phyloP scores from a whole-genome alignment of 257 asterid genomes.

The Lycium ferocissimum region DNA sequence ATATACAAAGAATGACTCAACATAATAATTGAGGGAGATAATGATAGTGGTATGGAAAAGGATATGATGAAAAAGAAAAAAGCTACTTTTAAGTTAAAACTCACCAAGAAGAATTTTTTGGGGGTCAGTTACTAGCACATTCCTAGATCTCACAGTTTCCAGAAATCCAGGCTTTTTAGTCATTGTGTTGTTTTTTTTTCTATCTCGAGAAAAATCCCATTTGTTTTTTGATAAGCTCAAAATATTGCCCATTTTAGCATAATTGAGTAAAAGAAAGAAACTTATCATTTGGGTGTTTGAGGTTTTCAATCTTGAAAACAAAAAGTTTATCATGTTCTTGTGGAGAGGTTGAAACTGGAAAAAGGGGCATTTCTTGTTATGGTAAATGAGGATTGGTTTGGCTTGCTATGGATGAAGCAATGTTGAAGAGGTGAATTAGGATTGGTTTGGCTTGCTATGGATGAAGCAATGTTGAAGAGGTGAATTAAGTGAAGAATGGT shows the following conservation, averaged over 20 bases:
- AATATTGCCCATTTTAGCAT: slow-evolving; percentile 10
- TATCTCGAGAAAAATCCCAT: slow-evolving; percentile 50
- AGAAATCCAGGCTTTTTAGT: slow-evolving; percentile 49
- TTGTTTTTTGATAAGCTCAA: slow-evolving; percentile 33
- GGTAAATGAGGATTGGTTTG: slow-evolving; percentile 35
- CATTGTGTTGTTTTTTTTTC: slow-evolving; percentile 20
- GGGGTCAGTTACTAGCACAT: slow-evolving; percentile 48
- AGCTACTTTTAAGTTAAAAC: slow-evolving; percentile 25
- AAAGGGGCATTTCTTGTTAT: slow-evolving; percentile 38
- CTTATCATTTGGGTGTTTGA: slow-evolving; percentile 15
- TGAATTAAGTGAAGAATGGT: slow-evolving; percentile 36
- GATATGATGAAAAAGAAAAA: slow-evolving; percentile 39
- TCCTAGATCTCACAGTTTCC: slow-evolving; percentile 75
- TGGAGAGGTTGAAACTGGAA: slow-evolving; percentile 21
- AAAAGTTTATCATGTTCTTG: slow-evolving; percentile 40
- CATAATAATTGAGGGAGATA: slow-evolving; percentile 30
- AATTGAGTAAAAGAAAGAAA: slow-evolving; percentile 22
- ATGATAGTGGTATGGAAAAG: slow-evolving; percentile 38
- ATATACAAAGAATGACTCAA: slow-evolving; percentile 30
- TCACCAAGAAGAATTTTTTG: slow-evolving; percentile 44
- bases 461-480: slow-evolving; percentile 42
- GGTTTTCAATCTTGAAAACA: slow-evolving; percentile 27
- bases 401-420: slow-evolving; percentile 44
- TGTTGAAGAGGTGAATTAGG: slow-evolving; percentile 36
- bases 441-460: slow-evolving; percentile 42